phyloP scores from a whole-genome alignment of 2,329 filamentous ascomycete species.

The Coniochaeta pulveracea region DNA sequence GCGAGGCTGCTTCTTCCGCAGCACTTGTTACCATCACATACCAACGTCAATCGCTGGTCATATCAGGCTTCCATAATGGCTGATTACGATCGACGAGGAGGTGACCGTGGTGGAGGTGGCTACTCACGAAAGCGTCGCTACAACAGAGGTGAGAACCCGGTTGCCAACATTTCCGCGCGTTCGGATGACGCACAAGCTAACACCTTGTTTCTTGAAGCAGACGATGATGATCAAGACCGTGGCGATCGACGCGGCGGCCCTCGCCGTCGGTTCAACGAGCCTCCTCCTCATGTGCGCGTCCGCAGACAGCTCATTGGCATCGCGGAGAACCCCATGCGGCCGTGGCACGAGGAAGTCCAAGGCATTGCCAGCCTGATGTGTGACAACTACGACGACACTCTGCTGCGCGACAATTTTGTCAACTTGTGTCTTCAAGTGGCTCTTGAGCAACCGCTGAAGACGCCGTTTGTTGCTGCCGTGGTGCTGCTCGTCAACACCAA shows the following conservation, averaged over 20 bases:
- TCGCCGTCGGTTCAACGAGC: conserved; percentile 64
- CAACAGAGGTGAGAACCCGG: conserved; percentile 51
- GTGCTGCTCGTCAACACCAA: conserved; percentile 69
- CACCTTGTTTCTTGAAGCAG: conserved; percentile 13
- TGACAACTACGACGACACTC: conserved; percentile 78
- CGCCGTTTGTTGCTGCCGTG: conserved; percentile 83
- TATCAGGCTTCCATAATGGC: conserved; percentile 29
- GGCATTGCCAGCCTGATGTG: conserved; percentile 65
- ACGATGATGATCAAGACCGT: conserved; percentile 65
- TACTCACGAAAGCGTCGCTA: conserved; percentile 67
- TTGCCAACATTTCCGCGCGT: conserved; percentile 11
- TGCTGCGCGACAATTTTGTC: conserved; percentile 62
- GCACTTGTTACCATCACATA: no score
- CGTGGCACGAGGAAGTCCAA: conserved; percentile 68
- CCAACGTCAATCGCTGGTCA: no score
- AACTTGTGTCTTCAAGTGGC: conserved; percentile 66
- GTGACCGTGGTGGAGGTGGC: conserved; percentile 29
- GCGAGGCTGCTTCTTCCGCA: no score
- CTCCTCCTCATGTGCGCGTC: conserved; percentile 57
- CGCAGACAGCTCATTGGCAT: conserved; percentile 70
- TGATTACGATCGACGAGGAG: conserved; percentile 41
- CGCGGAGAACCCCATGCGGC: conserved; percentile 69
- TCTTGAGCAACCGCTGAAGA: conserved; percentile 90
- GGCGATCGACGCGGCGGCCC: conserved; percentile 60
- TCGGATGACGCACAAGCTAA: neutral